Percentiles rank a stretch among this genome's conserved stretches.
phyloP scores from a whole-genome alignment of 169 alveolate species.

The Cryptosporidium andersoni region DNA sequence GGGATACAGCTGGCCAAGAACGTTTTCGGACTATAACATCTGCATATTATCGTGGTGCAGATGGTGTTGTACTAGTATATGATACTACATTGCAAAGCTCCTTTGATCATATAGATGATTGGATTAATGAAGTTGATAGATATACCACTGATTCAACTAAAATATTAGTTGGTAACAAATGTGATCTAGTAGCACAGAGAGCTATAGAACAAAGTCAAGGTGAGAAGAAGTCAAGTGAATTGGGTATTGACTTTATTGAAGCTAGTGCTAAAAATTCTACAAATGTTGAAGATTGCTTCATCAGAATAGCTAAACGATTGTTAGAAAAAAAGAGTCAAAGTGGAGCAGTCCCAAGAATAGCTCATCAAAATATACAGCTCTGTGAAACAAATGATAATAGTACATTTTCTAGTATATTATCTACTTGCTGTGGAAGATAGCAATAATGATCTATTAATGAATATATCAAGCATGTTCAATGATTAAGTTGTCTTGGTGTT shows the following conservation, averaged over 20 bases:
- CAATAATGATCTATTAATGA: not conserved
- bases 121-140: conserved; percentile 92
- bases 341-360: conserved; percentile 3
- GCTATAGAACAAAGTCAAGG: conserved; percentile 38
- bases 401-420: conserved; percentile 32
- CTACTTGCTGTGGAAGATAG: conserved; percentile 22
- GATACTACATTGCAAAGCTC: conserved; percentile 85
- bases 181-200: conserved; percentile 82
- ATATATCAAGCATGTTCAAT: no score
- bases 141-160: conserved; percentile 92
- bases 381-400: conserved; percentile 6
- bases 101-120: conserved; percentile 87
- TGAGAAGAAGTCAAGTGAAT: conserved; percentile 46
- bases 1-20: conserved; percentile 99
- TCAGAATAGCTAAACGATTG: conserved; percentile 44
- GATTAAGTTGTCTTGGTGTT: not conserved
- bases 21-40: conserved; percentile 94
- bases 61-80: conserved; percentile 92
- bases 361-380: conserved; percentile 19
- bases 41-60: conserved; percentile 96
- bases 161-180: conserved; percentile 95
- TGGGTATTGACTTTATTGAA: conserved; percentile 53
- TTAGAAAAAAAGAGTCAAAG: conserved; percentile 37
- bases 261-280: conserved; percentile 68
- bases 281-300: conserved; percentile 63